Conservation (phyloP, 805 yeast species). For the Candida maris region DNA sequence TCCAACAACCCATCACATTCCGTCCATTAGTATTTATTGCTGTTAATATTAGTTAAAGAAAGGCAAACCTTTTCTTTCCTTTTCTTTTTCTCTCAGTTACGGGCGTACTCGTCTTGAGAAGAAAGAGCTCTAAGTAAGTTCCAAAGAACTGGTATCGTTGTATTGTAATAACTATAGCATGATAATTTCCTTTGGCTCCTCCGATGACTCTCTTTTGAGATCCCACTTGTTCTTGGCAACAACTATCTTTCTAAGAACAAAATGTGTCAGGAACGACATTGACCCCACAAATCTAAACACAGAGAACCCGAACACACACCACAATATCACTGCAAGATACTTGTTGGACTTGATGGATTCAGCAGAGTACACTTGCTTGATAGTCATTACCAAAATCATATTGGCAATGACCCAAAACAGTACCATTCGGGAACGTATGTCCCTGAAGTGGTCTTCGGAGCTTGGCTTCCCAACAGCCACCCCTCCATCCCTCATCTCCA, state of each 20-base stretch:
- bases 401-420: constrained; percentile 88
- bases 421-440: constrained; percentile 93
- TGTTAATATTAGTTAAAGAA: too few species aligned
- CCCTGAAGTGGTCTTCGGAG: constrained; percentile 87
- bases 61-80: too few species aligned
- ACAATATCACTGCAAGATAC: constrained; percentile 78
- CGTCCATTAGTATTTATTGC: too few species aligned
- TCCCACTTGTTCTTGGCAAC: constrained; percentile 33
- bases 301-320: constrained; percentile 89
- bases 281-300: constrained; percentile 83
- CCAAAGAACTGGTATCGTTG: too few species aligned
- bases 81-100: too few species aligned
- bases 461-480: constrained; percentile 36
- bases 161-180: constrained; percentile 12
- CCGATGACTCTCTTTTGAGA: constrained; percentile 15
- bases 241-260: constrained; percentile 30
- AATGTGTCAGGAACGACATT: constrained; percentile 55
- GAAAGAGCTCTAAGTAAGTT: too few species aligned
- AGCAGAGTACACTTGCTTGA: constrained; percentile 75
- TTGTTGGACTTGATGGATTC: constrained; percentile 64
- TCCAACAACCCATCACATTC: too few species aligned
- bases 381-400: constrained; percentile 76
- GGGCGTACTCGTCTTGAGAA: too few species aligned
- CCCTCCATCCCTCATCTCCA: constrained; percentile 42
- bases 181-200: constrained; percentile 19